Evolutionary conservation across 164 flowering plant species (phyloP), one percentile per base, ranked within the genome.

Genomic region (Kingdonia uniflora): DNA sequence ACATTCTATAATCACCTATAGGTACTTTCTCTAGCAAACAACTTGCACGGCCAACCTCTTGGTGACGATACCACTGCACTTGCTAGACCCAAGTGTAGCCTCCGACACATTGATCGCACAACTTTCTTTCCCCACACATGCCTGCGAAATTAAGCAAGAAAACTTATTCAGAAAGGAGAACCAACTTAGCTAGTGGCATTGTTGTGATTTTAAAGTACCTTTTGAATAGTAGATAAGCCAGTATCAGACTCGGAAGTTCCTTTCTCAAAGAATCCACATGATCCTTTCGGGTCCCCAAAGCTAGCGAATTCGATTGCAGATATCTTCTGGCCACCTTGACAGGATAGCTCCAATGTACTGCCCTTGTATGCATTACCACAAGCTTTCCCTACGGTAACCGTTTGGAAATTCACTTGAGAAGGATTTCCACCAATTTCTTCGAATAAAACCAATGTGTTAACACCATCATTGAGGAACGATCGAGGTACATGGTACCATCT

Each of bases 401-500:
- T 80, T 16, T 72, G 67, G 64, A 84, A 74, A n/a, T 57, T 71
- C 11, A 80, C 82, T 0, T 52, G 52, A 0, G 61, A 41, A 1
- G 86, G 94, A 25, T 70, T 66, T 0, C 88, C 94, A 1, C 86
- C 88, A 4, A 77, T 25, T 51, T 85, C 94, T 42, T 85, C 88
- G 19, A 80, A 85, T 49, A 82, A 47, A 0, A 79, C 68, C 47
- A 85, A 48, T 2, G 70, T 71, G 59, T 82, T 85, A 0, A 2
- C 51, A 5, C 26, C 74, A 4, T 67, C 54, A 1, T 50, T 20
- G 0, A 82, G 55, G 55, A 68, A 76, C 0, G 84, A 79, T 0
- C 87, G 58, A 0, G 89, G 95, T 0, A 80, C 74, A 51, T 85
- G 95, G 55, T 80, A 85, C 82, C 77, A 81, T 73, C 82, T 74